These are phyloP conservation scores for Boletus rubescentipes DNA, from an alignment of 768 basidiomycete genomes.

Conservation along the genomic window DNA sequence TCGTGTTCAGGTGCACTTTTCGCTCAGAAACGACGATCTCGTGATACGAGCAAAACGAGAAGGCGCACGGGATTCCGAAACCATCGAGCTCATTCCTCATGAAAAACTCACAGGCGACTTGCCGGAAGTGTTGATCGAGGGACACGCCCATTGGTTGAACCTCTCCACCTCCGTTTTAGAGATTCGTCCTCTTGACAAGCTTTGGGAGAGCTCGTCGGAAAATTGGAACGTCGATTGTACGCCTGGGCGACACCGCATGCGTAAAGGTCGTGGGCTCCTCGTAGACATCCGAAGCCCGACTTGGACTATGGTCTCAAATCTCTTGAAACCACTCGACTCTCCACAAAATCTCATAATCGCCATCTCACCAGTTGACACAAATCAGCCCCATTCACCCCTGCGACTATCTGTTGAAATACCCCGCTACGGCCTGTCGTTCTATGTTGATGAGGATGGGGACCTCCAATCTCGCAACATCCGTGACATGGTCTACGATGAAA, in stretches of 20 bases:
- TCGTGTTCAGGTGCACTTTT: conserved; percentile 25
- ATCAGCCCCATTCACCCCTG: neutral
- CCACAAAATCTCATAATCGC: conserved; percentile 25
- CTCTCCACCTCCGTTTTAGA: conserved; percentile 23
- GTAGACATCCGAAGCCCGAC: conserved; percentile 30
- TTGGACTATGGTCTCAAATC: conserved; percentile 26
- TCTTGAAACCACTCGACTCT: conserved; percentile 27
- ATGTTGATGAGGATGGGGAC: conserved; percentile 30
- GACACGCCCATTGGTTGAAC: conserved; percentile 33
- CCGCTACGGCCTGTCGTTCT: conserved; percentile 43
- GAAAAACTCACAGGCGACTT: conserved; percentile 25
- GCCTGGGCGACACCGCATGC: conserved; percentile 4
- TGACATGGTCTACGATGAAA: conserved; percentile 41
- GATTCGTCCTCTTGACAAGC: conserved; percentile 24
- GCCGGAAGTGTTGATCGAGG: conserved; percentile 23
- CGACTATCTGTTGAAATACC: conserved; percentile 36
- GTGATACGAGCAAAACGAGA: conserved; percentile 19
- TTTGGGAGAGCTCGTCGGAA: conserved; percentile 26
- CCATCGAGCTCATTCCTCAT: conserved; percentile 25
- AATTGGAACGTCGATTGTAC: conserved; percentile 28
- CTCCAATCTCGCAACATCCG: conserved; percentile 44
- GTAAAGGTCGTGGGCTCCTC: conserved; percentile 10
- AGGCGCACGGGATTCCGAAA: neutral
- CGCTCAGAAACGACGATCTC: conserved; percentile 14
- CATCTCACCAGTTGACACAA: neutral